A percentile compares a stretch with the other conserved stretches of the same genome.
Conservation (phyloP, 495 filamentous ascomycete species). For the Penicillium canariense region DNA sequence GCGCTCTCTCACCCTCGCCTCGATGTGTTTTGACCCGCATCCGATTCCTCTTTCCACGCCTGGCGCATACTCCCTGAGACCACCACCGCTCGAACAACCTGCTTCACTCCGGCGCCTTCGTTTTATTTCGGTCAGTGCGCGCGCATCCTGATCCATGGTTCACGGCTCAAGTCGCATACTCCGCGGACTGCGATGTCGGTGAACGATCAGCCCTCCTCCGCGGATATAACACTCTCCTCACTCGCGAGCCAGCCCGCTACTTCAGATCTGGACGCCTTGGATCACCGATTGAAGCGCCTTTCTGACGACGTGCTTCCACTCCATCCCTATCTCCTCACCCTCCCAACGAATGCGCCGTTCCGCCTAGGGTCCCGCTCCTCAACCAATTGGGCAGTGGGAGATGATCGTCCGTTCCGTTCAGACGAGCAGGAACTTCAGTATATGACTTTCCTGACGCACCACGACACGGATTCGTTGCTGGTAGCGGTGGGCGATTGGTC, state of each 20-base stretch:
- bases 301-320: slow-evolving; percentile 47
- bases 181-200: slow-evolving; percentile 47
- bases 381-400: slow-evolving; percentile 50
- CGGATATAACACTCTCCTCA: slow-evolving; percentile 27
- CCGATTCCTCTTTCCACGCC: slow-evolving; percentile 5
- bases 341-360: slow-evolving; percentile 45
- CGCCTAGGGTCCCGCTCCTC: slow-evolving; percentile 37
- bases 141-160: slow-evolving; percentile 22
- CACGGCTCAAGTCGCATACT: slow-evolving; percentile 15
- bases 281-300: slow-evolving; percentile 43
- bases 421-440: slow-evolving; percentile 55
- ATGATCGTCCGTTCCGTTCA: slow-evolving; percentile 44
- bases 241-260: slow-evolving; percentile 18
- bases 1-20: slow-evolving; percentile 5
- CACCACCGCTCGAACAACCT: slow-evolving; percentile 3
- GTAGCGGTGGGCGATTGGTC: slow-evolving; percentile 53
- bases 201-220: slow-evolving; percentile 37
- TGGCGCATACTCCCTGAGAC: slow-evolving; percentile 10
- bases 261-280: slow-evolving; percentile 35
- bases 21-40: slow-evolving; percentile 18
- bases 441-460: slow-evolving; percentile 52
- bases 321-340: slow-evolving; percentile 49
- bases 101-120: neutral
- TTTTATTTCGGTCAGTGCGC: slow-evolving; percentile 5
- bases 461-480: slow-evolving; percentile 46